These are phyloP conservation scores for Russula foetens DNA, from an alignment of 768 basidiomycete species.

Conservation along the genomic window DNA sequence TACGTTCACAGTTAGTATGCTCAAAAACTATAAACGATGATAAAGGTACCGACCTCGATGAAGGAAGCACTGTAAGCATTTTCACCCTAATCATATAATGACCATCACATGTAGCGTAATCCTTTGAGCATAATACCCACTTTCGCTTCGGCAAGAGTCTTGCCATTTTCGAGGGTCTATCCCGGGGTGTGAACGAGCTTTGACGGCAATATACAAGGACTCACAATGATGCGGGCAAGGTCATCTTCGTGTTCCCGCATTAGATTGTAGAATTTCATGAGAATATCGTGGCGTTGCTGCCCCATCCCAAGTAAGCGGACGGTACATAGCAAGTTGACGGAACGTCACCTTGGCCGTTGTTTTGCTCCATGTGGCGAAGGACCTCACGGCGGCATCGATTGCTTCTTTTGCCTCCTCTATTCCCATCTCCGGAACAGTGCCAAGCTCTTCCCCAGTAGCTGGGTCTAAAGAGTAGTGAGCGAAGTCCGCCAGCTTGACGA, in stretches of 20 bases:
- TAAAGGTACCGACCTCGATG: conserved; percentile 49
- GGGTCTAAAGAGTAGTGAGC: conserved; percentile 51
- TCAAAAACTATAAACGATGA: conserved; percentile 19
- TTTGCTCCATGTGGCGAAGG: conserved; percentile 79
- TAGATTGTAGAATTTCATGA: conserved; percentile 68
- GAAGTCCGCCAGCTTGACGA: neutral
- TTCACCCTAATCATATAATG: conserved; percentile 59
- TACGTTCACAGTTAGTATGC: conserved; percentile 24
- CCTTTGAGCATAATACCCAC: conserved; percentile 29
- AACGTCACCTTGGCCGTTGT: conserved; percentile 73
- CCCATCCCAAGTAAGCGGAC: neutral
- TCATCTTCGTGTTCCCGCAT: conserved; percentile 86
- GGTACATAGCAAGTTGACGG: neutral
- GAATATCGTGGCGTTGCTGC: conserved; percentile 74
- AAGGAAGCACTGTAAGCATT: conserved; percentile 79
- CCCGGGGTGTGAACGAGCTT: neutral
- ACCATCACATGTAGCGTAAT: neutral
- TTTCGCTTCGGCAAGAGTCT: conserved; percentile 77
- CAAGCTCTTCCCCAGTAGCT: conserved; percentile 75
- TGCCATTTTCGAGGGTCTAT: conserved; percentile 94
- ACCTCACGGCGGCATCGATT: conserved; percentile 69
- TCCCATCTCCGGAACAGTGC: conserved; percentile 86
- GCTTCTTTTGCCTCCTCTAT: conserved; percentile 76
- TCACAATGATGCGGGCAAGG: conserved; percentile 74
- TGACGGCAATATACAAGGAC: neutral